Conservation (phyloP, 2,329 filamentous ascomycete genomes). For the Fusarium anguioides region DNA sequence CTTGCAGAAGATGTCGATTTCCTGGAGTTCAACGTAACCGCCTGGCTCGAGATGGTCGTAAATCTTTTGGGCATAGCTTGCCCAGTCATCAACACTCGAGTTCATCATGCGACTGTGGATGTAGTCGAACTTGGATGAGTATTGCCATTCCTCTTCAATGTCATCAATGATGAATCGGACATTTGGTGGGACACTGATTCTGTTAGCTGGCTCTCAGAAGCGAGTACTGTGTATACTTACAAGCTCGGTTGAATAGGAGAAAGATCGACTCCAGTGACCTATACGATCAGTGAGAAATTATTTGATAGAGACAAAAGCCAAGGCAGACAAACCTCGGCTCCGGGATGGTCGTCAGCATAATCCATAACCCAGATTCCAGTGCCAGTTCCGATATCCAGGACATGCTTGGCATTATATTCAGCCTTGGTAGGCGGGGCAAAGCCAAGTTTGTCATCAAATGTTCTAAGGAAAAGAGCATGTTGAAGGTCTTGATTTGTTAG, state of each 20-base stretch:
- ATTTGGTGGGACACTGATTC: neutral
- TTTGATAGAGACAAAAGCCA: fast-evolving
- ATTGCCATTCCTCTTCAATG: constrained; percentile 19
- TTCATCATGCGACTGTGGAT: constrained; percentile 25
- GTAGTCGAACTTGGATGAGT: constrained; percentile 10
- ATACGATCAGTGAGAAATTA: fast-evolving
- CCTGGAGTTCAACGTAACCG: constrained; percentile 18
- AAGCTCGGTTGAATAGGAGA: constrained; percentile 15
- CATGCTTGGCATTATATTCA: neutral
- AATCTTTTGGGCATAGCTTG: constrained; percentile 3
- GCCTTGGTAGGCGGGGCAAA: neutral
- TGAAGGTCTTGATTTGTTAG: constrained; percentile 6
- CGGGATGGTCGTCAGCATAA: constrained; percentile 23
- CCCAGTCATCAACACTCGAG: constrained; percentile 11
- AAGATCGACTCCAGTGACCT: constrained; percentile 10
- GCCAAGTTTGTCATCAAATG: constrained; percentile 13
- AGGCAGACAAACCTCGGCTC: neutral
- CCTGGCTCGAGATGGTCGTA: constrained; percentile 8
- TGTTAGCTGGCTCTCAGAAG: fast-evolving
- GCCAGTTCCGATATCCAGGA: constrained; percentile 22
- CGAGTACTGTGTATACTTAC: neutral
- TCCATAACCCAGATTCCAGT: constrained; percentile 25
- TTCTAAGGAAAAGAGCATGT: constrained; percentile 20
- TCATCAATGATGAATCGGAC: constrained; percentile 15
- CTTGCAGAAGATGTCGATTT: neutral